Base-by-base conservation (phyloP, 371 early-diverging fungal genomes). In the Mucor lusitanicus region DNA sequence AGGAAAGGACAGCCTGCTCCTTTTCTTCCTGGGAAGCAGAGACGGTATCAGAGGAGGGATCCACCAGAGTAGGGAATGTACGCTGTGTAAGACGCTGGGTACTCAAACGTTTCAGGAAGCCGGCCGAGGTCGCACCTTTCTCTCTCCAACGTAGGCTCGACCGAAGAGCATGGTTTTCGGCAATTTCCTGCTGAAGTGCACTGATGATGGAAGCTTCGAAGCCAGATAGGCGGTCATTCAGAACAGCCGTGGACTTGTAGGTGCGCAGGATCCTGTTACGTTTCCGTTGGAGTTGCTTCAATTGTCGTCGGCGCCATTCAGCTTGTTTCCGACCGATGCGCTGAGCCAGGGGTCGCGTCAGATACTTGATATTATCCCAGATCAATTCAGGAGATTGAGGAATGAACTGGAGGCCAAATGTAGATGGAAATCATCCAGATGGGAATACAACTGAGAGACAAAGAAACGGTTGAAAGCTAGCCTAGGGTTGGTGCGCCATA, bases 121-220 rank as follows among this genome's bases (percentile, higher is more conserved):
- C 55, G 4, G 63, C 55, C 13, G 69, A 64, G 4, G 2, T 39
- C 28, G 63, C 69, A 28, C 65, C 62, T 11, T 48, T 15, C 64
- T 64, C 65, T 6, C 65, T 7, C 62, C 64, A 69, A 15, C 33
- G 69, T 2, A 54, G 1, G 23, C 62, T 28, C 9, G 68, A 21
- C 12, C 58, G 44, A 13, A 67, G 62, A 13, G 57, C 58, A 6
- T 56, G 58, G 1, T 9, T 56, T 13, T 62, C 62, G 7, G 30
- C 30, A 3, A 62, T 3, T 25, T 62, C 50, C 37, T 53, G 37
- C 8, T 33, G 33, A 4, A 33, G 7, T 1, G 33, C 8, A 33
- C 33, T n/a, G n/a, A n/a, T 33, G 33, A 33, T 33, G 33, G 33
- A 3, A 1, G 3, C 33, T 33, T 33, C 33, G 33, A 33, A 7